Evolutionary conservation across 176 grass and related monocot genomes (phyloP).

Genomic region (Avena sativa): DNA sequence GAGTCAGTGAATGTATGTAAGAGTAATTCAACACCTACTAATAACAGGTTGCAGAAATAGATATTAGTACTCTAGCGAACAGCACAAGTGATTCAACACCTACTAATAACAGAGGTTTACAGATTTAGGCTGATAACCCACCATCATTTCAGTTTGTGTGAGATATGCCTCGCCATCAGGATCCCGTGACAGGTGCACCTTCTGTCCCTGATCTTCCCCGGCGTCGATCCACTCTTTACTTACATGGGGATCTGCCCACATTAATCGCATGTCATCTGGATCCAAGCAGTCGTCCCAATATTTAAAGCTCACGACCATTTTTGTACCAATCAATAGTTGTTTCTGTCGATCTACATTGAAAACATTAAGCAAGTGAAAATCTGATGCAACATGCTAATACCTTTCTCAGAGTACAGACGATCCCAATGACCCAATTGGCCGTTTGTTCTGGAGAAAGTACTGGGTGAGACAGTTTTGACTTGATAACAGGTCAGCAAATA

Average conservation of each 20-base stretch:
- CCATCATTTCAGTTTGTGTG: constrained; percentile 93
- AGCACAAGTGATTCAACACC: not conserved
- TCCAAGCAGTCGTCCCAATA: constrained; percentile 97
- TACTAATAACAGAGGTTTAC: not conserved
- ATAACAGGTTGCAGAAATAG: constrained; percentile 2
- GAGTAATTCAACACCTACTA: constrained; percentile 5
- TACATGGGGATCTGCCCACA: constrained; percentile 83
- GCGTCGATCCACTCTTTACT: constrained; percentile 92
- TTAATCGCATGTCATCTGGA: constrained; percentile 68
- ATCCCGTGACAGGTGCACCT: constrained; percentile 92
- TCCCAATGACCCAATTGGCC: not conserved
- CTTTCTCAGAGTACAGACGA: constrained; percentile 21
- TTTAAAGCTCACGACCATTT: constrained; percentile 81
- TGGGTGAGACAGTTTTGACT: not conserved
- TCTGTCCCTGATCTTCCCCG: constrained; percentile 69
- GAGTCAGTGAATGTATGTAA: constrained; percentile 22
- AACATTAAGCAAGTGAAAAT: not conserved
- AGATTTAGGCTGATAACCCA: constrained; percentile 31
- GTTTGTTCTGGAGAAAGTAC: not conserved
- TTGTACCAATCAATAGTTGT: constrained; percentile 35
- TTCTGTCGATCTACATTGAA: constrained; percentile 15
- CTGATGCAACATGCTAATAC: not conserved
- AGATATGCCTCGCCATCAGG: constrained; percentile 92
- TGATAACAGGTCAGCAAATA: not conserved
- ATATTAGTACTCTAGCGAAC: constrained; percentile 24